Conservation (phyloP, 306 rosid genomes). For the Rubus parviflorus region DNA sequence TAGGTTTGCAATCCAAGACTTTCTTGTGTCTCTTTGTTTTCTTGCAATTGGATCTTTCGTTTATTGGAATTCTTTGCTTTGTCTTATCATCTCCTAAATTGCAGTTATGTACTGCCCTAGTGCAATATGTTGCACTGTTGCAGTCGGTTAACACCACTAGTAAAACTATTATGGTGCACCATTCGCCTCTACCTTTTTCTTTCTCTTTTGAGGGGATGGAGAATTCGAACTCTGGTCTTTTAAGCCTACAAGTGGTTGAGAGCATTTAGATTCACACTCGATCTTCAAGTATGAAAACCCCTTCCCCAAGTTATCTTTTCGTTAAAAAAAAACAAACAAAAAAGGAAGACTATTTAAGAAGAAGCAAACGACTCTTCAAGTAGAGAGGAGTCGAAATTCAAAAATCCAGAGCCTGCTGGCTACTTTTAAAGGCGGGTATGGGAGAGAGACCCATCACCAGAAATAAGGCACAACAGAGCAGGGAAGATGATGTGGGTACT, state of each 20-base stretch:
- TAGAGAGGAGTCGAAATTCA: background rate
- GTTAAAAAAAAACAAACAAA: background rate
- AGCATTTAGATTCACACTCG: background rate
- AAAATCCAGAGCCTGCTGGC: background rate
- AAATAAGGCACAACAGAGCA: background rate
- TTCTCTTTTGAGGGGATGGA: background rate
- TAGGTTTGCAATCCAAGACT: background rate
- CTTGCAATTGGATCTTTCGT: constrained; percentile 2
- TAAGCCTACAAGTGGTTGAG: background rate
- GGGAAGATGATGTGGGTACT: background rate
- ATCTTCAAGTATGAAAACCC: background rate
- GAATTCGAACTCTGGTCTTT: background rate
- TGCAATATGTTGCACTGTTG: background rate
- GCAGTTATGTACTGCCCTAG: background rate
- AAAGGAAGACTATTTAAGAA: background rate
- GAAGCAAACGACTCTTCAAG: background rate
- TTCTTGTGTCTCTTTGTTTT: background rate
- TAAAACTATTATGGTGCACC: background rate
- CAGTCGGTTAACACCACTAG: background rate
- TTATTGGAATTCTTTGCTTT: background rate
- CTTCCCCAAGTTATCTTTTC: background rate
- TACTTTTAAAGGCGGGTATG: background rate
- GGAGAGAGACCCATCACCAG: background rate
- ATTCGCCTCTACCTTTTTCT: background rate
- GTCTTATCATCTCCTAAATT: background rate